Evolutionary conservation across 768 basidiomycete genomes (phyloP), one percentile per base, ranked within the genome.

Genomic region (Rhizopogon rudus): DNA sequence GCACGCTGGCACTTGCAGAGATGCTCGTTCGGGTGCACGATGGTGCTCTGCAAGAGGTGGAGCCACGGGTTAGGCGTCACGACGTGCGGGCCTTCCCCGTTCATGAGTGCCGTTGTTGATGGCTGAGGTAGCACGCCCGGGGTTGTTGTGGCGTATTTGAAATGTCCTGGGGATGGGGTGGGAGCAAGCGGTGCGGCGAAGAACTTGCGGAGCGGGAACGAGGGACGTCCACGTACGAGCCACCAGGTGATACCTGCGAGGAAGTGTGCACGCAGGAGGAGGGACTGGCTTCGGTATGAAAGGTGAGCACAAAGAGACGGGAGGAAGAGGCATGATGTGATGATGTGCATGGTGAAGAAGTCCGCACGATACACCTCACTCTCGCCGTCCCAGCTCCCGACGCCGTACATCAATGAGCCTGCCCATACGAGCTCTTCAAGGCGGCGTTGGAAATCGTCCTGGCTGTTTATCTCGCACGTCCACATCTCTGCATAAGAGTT

Each of bases 281-380:
- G 66, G 3, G 71, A 72, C 54, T 81, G 77, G 0, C 80, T 81
- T 1, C 84, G 68, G 59, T 83, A 88, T 71, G 85, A 81, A 52
- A 82, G 58, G 55, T 72, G 63, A 2, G 75, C 75, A 12, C 77
- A 68, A 41, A 83, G 53, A 0, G 85, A 76, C 0, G 82, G 76
- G 16, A 87, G 55, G 72, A 87, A 87, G 29, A 86, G 60, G 8
- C 79, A 75, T 1, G 86, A 86, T 0, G 88, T 91, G 37, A 88
- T 79, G 12, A 88, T 75, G 59, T 90, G 88, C 68, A 83, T 81
- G 13, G 86, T 88, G 74, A 83, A 81, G 69, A 90, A 88, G 60
- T 89, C 84, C 0, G 82, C 83, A 45, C 78, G 77, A 70, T 85
- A 86, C 51, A 66, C 61, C 7, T 37, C 57, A 29, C 59, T 59